Base-by-base conservation (phyloP, 805 yeast genomes). In the Kluyveromyces lactis region DNA sequence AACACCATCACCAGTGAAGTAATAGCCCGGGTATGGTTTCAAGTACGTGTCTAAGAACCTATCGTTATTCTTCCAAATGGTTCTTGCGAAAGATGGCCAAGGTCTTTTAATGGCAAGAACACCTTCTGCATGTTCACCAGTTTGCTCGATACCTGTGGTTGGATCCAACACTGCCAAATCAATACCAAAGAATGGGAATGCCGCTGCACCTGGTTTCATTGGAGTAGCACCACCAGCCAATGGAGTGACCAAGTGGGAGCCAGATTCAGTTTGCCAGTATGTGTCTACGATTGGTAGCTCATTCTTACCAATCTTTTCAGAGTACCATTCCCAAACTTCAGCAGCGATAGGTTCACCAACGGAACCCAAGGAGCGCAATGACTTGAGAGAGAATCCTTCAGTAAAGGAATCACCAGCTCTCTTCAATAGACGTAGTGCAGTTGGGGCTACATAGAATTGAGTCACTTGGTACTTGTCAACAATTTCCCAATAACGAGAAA, bases 1-100 rank as follows among this genome's bases (percentile, higher is more conserved):
- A 19, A 90, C 92, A 64, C 94, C 94, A 64, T 84, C 95, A 53
- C 95, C 95, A 1, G 92, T 79, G 68, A 84, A 84, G 67, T 82
- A 84, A 59, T 73, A 76, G 36, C 87, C 87, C 36, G 84, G 83
- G 65, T 82, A 84, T 39, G 92, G 90, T 42, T 75, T 79, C 59
- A 82, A 65, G 63, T 84, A 84, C n/a, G 92, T 84, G 52, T 84
- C 94, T 66, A 79, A 64, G 64, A 68, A 84, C 58, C 86, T 71
- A 49, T 71, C 69, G 63, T 83, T 82, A 64, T 84, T 82, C 46
- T 73, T 73, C 83, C 85, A 83, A 47, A 84, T 82, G 18, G 87
- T 69, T 68, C 95, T 75, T 16, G 92, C 84, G 72, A 84, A 78
- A 3, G 90, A 81, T 27, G 95, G 95, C 95, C 95, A 84, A 31